These are phyloP conservation scores for Aspergillus puulaauensis DNA, from an alignment of 2,329 filamentous ascomycete species.

Conservation along the genomic window DNA sequence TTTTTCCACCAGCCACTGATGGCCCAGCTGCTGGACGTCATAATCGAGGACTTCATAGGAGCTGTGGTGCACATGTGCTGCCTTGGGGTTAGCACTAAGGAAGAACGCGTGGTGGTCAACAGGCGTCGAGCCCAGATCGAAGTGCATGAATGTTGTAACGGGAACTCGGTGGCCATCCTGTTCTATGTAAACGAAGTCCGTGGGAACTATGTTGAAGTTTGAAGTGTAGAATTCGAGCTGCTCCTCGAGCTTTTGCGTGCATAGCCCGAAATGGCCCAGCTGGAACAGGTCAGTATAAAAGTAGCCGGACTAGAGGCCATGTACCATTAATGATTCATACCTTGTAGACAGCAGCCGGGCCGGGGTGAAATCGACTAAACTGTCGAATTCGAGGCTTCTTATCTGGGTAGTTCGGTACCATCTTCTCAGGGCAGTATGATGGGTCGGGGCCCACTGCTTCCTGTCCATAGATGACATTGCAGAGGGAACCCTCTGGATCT, in stretches of 20 bases:
- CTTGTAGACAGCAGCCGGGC: conserved; percentile 34
- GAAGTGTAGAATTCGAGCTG: conserved; percentile 29
- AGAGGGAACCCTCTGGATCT: conserved; percentile 42
- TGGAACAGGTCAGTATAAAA: not conserved
- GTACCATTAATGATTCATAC: conserved; percentile 13
- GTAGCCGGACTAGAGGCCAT: not conserved
- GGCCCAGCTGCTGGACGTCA: conserved; percentile 53
- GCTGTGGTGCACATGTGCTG: conserved; percentile 50
- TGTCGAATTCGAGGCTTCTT: conserved; percentile 29
- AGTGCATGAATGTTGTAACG: conserved; percentile 49
- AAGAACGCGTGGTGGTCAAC: conserved; percentile 58
- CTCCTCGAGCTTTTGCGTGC: conserved; percentile 25
- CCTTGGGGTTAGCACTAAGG: conserved; percentile 30
- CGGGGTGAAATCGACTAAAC: conserved; percentile 30
- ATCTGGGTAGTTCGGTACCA: conserved; percentile 26
- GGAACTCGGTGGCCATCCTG: conserved; percentile 20
- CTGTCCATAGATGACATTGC: conserved; percentile 44
- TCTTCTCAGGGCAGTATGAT: conserved; percentile 17
- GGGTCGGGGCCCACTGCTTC: conserved; percentile 17
- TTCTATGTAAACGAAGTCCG: conserved; percentile 31
- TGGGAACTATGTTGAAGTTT: conserved; percentile 32
- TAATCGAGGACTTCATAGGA: conserved; percentile 55
- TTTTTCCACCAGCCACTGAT: conserved; percentile 50
- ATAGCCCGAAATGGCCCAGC: conserved; percentile 32
- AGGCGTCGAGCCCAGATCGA: conserved; percentile 48